These are phyloP conservation scores for Bolboschoenus planiculmis DNA, from an alignment of 176 grass and related monocot species.

Conservation along the genomic window DNA sequence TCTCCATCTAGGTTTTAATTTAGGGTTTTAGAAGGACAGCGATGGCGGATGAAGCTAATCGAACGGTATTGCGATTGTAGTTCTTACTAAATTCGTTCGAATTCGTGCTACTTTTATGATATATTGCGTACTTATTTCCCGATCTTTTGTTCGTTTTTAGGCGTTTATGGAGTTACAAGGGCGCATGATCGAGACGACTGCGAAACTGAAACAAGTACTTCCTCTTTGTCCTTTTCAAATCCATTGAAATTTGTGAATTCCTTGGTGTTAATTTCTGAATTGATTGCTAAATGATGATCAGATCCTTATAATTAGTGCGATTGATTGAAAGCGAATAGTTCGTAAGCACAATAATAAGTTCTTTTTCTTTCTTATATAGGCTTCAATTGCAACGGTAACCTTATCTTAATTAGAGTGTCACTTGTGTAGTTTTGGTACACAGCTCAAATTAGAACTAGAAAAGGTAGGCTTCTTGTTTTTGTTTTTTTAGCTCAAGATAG, in stretches of 20 bases:
- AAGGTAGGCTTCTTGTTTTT: background rate
- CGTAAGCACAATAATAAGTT: background rate
- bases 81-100: background rate
- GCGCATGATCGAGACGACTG: conserved; percentile 57
- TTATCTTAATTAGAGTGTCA: background rate
- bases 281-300: background rate
- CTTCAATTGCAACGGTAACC: background rate
- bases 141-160: conserved; percentile 23
- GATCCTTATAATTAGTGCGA: background rate
- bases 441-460: background rate
- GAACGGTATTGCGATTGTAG: conserved; percentile 30
- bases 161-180: conserved; percentile 86
- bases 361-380: background rate
- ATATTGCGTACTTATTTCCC: background rate
- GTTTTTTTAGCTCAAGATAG: background rate
- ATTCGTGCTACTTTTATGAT: background rate
- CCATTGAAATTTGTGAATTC: background rate
- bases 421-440: background rate
- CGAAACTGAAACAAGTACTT: conserved; percentile 75
- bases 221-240: background rate
- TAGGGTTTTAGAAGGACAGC: conserved; percentile 29
- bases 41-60: conserved; percentile 75
- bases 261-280: background rate
- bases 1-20: conserved; percentile 10
- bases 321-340: background rate